phyloP scores from a whole-genome alignment of 2,329 filamentous ascomycete species.

The Thelonectria rubi region DNA sequence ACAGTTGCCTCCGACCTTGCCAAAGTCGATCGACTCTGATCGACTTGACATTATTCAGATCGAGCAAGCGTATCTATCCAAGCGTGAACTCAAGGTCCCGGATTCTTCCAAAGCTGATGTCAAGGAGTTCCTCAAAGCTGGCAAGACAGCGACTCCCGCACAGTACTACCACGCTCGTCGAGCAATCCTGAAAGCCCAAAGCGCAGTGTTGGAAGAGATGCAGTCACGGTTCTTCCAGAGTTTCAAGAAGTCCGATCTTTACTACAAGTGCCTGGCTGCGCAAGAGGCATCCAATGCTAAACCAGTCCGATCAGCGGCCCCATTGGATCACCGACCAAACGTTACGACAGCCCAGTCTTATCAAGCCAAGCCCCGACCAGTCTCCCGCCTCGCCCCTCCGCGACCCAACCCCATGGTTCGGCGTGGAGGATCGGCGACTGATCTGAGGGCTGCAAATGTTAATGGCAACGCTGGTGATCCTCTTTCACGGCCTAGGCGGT shows the following conservation, averaged over 20 bases:
- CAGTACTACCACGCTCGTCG: slow-evolving; percentile 87
- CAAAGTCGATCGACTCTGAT: slow-evolving; percentile 84
- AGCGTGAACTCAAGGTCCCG: slow-evolving; percentile 81
- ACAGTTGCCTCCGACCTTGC: slow-evolving; percentile 66
- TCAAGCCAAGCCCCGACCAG: slow-evolving; percentile 55
- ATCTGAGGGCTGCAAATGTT: slow-evolving; percentile 52
- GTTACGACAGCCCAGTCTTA: slow-evolving; percentile 50
- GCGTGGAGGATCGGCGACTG: slow-evolving; percentile 58
- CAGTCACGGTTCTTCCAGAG: slow-evolving; percentile 80
- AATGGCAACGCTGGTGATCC: slow-evolving; percentile 53
- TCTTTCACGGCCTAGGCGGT: slow-evolving; percentile 63
- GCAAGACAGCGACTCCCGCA: slow-evolving; percentile 76
- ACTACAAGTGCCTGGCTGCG: slow-evolving; percentile 93
- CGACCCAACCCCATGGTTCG: slow-evolving; percentile 48
- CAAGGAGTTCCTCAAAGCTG: slow-evolving; percentile 79
- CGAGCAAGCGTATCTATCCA: slow-evolving; percentile 86
- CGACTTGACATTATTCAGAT: slow-evolving; percentile 90
- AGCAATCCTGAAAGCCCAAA: slow-evolving; percentile 84
- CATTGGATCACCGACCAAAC: slow-evolving; percentile 37
- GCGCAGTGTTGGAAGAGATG: slow-evolving; percentile 84
- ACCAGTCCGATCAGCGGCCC: slow-evolving; percentile 33
- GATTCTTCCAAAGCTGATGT: slow-evolving; percentile 75
- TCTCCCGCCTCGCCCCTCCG: slow-evolving; percentile 54
- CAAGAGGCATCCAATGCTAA: slow-evolving; percentile 71
- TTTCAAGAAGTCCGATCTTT: slow-evolving; percentile 93